phyloP scores from a whole-genome alignment of 352 stramenopile species.

The Pythium aphanidermatum region DNA sequence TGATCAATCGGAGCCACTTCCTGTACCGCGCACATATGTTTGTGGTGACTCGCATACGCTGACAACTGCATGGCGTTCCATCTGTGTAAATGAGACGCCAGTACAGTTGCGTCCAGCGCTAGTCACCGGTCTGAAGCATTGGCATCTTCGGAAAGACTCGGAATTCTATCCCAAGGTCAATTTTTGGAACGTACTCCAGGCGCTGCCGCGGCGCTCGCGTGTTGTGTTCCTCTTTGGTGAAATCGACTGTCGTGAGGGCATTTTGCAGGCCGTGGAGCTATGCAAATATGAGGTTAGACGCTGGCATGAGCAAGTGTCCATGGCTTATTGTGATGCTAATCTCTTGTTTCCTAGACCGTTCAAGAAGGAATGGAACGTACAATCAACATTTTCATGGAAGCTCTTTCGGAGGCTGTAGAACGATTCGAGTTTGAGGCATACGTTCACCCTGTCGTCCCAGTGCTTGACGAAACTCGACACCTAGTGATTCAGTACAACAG shows the following conservation, averaged over 20 bases:
- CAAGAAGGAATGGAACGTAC: slow-evolving; percentile 77
- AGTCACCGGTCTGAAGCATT: slow-evolving; percentile 93
- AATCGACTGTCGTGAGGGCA: slow-evolving; percentile 94
- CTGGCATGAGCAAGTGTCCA: no score
- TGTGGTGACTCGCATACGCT: slow-evolving; percentile 92
- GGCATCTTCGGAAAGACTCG: slow-evolving; percentile 81
- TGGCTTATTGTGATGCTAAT: no score
- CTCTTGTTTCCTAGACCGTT: slow-evolving; percentile 42
- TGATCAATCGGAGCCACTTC: neutral
- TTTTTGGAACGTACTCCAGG: slow-evolving; percentile 67
- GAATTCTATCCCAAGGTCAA: slow-evolving; percentile 92
- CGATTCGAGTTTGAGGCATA: slow-evolving; percentile 62
- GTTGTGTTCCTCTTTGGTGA: slow-evolving; percentile 93
- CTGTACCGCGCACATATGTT: slow-evolving; percentile 86
- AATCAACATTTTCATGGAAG: slow-evolving; percentile 77
- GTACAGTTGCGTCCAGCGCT: slow-evolving; percentile 55
- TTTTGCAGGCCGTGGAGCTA: slow-evolving; percentile 83
- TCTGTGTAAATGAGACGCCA: slow-evolving; percentile 19
- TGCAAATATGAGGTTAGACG: slow-evolving; percentile 74
- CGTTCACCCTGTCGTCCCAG: slow-evolving; percentile 87
- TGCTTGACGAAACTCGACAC: slow-evolving; percentile 80
- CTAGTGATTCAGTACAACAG: slow-evolving; percentile 86
- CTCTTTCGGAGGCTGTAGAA: slow-evolving; percentile 35
- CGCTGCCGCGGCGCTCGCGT: slow-evolving; percentile 41
- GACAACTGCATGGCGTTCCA: slow-evolving; percentile 78